Evolutionary conservation across 306 rosid genomes (phyloP), one percentile per base, ranked within the genome.

Genomic region (Oxytropis ochrocephala): DNA sequence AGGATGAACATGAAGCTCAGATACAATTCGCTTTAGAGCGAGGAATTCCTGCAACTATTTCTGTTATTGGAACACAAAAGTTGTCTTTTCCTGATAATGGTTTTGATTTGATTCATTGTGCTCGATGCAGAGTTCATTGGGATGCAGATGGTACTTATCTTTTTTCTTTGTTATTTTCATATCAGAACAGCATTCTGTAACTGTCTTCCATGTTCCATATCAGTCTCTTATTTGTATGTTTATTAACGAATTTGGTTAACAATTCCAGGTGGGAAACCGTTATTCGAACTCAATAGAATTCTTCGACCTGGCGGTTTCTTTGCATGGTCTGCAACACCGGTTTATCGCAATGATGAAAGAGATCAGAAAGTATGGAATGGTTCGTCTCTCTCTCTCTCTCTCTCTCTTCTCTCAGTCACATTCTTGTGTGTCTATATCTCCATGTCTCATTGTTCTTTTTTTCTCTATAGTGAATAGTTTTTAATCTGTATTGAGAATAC

Each of bases 1-100:
- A 94, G 79, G 99, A 94, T 73, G 99, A 94, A 76, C 99, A 94
- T 52, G 99, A 94, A 79, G 99, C 99, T 66, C 99, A 94, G 87
- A 91, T 94, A 76, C 99, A 94, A 56, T 94, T 94, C 80, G 99
- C 99, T 69, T 69, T 94, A n/a, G 99, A 94, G 72, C 86, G 99
- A 55, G 99, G 99, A 70, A 91, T 94, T 80, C 99, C 99, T 4
- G 97, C 99, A 36, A 87, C 91, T 67, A 95, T 91, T 65, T 84
- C 96, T 3, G 99, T 91, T 65, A 94, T 94, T 57, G 99, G 96
- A 87, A 94, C 99, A 27, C 96, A 89, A 53, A 85, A 76, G 78
- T 75, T 94, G 70, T 81, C 91, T 27, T 94, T 87, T 79, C 88
- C 97, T 0, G 90, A 89, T 51, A 83, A 81, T 29, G 92, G 84